Base-by-base conservation (phyloP, 306 rosid genomes). In the Pterocarpus santalinus region DNA sequence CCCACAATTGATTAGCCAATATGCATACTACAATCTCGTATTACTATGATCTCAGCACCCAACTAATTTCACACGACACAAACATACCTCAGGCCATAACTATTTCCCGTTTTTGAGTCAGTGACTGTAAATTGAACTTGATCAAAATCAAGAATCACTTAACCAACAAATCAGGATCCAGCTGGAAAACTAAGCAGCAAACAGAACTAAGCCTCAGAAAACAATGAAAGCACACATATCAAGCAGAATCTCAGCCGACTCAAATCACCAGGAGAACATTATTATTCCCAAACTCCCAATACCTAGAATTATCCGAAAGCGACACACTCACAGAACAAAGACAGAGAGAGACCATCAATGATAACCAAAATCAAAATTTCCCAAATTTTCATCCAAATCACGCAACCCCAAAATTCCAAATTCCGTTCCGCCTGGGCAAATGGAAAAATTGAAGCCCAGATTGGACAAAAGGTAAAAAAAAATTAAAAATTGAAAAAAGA, bases 191-290 rank as follows among this genome's bases (percentile, higher is more conserved):
- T 22, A 67, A 38, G 56, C 8, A 70, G 76, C 55, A 46, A 0
- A n/a, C 1, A 4, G 65, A 76, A 80, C 57, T 30, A 69, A 64
- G 14, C n/a, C 38, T 39, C 78, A 14, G 17, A 62, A 69, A 62
- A 39, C 79, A 63, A 2, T 1, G n/a, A n/a, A 67, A n/a, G 30
- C 83, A 69, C 5, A 11, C 38, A 32, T 7, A 71, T 9, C 12
- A 58, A 65, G 66, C 65, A 66, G 34, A 72, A 72, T 49, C 49
- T 72, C 81, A 85, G 81, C 81, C 77, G 64, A 55, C 35, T 43
- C 57, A 15, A n/a, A 81, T 17, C 13, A 71, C 9, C 6, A 62
- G 0, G 46, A 73, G 4, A 22, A 41, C 13, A 66, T 51, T 28
- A 65, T 55, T 6, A 17, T 55, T 55, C 61, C 84, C 7, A 69